Base-by-base conservation (phyloP, 805 yeast species). In the Barnettozyma pratensis region DNA sequence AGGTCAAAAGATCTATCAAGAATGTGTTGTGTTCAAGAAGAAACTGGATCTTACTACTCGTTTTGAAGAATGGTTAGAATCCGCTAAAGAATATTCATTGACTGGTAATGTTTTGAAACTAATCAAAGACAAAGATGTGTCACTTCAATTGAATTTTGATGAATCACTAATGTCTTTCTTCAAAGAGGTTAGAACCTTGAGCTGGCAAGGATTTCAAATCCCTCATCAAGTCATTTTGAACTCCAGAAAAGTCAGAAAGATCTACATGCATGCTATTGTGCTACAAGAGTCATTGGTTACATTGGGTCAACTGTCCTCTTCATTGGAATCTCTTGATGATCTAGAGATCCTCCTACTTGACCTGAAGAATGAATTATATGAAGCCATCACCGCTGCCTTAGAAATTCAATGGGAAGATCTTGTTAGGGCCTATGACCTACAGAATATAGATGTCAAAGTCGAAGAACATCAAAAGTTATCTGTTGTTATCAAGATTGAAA, bases 1-100 rank as follows among this genome's bases (percentile, higher is more conserved):
- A 45, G 97, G 96, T 0, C 75, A 73, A 45, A 77, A 75, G 51
- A 75, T 92, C 1, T 68, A 75, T 9, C 62, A 69, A 2, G 87
- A 80, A 50, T 71, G 79, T 27, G 55, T 61, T 3, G 63, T 68
- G 0, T 69, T 86, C 42, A 57, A 70, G n/a, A 64, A 69, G 27
- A 76, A 73, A 42, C 63, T 81, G 9, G 70, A 83, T 43, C 59
- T 79, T 0, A 64, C 72, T 29, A 50, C 47, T 0, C 54, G 76
- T 0, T 75, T 73, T 44, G 63, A 70, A 0, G 58, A 61, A 2
- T 89, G 96, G 94, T 43, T 77, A 0, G 45, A 51, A 1, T 57
- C 63, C 1, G 61, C 66, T 5, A 39, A 61, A 1, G 51, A 58
- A 5, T 46, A 53, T 11, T 19, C 56, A 0, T 48, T 69, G 1